phyloP scores from a whole-genome alignment of 2,329 filamentous ascomycete species.

The Aspergillus candidus region DNA sequence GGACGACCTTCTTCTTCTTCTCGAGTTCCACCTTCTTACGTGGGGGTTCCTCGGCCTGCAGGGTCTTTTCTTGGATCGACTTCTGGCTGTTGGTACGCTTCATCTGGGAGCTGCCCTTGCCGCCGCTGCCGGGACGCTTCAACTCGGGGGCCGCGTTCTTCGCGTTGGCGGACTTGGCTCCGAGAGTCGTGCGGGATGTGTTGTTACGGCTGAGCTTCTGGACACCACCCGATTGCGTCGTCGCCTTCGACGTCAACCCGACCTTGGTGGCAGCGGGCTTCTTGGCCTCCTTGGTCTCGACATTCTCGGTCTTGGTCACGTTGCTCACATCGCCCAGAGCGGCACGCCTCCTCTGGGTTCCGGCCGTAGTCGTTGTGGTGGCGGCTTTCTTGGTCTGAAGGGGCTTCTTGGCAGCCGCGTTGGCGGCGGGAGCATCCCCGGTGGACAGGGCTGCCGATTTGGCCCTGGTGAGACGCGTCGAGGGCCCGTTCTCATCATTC shows the following conservation, averaged over 20 bases:
- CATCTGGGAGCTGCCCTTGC: constrained; percentile 60
- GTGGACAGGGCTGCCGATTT: constrained; percentile 67
- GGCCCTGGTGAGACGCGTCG: constrained; percentile 84
- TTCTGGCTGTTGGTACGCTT: constrained; percentile 55
- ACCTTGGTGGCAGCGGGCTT: constrained; percentile 60
- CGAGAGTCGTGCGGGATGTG: constrained; percentile 58
- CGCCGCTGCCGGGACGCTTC: constrained; percentile 69
- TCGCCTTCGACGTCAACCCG: constrained; percentile 71
- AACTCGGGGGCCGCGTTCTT: constrained; percentile 59
- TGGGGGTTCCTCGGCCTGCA: constrained; percentile 56
- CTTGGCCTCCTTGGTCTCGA: constrained; percentile 60
- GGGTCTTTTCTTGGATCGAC: constrained; percentile 54
- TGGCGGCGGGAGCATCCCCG: constrained; percentile 45
- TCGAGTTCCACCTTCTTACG: constrained; percentile 60
- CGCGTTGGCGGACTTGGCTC: constrained; percentile 55
- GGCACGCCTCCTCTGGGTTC: constrained; percentile 65
- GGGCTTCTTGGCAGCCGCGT: constrained; percentile 58
- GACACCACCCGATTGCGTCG: constrained; percentile 69
- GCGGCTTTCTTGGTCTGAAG: constrained; percentile 65
- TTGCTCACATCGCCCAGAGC: constrained; percentile 95
- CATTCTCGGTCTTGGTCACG: constrained; percentile 64
- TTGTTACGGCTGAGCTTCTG: constrained; percentile 62
- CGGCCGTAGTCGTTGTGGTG: constrained; percentile 39
- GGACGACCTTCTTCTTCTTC: constrained; percentile 34
- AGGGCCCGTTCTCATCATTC: constrained; percentile 82